Evolutionary conservation across 2,329 filamentous ascomycete species (phyloP).

Genomic region (Alternaria gaisen): DNA sequence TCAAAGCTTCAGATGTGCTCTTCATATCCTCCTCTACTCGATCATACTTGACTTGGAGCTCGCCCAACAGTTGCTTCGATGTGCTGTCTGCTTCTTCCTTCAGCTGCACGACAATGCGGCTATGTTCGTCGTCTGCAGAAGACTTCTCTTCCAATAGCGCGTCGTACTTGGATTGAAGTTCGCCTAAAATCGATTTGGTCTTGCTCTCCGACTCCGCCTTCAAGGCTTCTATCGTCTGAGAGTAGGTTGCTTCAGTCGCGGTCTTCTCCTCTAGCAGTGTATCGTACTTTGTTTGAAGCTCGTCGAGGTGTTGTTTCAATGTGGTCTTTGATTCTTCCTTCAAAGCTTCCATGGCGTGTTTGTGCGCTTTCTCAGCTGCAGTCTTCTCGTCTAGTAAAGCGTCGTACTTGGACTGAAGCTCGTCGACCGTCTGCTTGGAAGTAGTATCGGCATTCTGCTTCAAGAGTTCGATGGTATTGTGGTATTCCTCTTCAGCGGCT

Average conservation of each 20-base stretch:
- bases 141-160: conserved; percentile 32
- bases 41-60: conserved; percentile 27
- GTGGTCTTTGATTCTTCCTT: conserved; percentile 32
- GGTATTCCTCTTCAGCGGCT: conserved; percentile 35
- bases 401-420: conserved; percentile 26
- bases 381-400: conserved; percentile 39
- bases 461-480: conserved; percentile 34
- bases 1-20: conserved; percentile 8
- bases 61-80: conserved; percentile 11
- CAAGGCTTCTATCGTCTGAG: conserved; percentile 10
- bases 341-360: conserved; percentile 34
- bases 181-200: conserved; percentile 7
- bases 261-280: conserved; percentile 11
- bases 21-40: conserved; percentile 12
- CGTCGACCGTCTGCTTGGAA: conserved; percentile 23
- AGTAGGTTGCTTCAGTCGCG: background rate
- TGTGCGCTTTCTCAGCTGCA: conserved; percentile 35
- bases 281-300: conserved; percentile 27
- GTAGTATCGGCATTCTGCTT: conserved; percentile 35
- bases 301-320: conserved; percentile 22
- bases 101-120: background rate
- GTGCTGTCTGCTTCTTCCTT: conserved; percentile 6
- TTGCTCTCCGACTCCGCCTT: conserved; percentile 11
- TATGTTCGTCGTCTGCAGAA: conserved; percentile 4
- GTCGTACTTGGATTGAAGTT: conserved; percentile 27